Conservation (phyloP, 768 basidiomycete species). For the Glaciozyma antarctica region DNA sequence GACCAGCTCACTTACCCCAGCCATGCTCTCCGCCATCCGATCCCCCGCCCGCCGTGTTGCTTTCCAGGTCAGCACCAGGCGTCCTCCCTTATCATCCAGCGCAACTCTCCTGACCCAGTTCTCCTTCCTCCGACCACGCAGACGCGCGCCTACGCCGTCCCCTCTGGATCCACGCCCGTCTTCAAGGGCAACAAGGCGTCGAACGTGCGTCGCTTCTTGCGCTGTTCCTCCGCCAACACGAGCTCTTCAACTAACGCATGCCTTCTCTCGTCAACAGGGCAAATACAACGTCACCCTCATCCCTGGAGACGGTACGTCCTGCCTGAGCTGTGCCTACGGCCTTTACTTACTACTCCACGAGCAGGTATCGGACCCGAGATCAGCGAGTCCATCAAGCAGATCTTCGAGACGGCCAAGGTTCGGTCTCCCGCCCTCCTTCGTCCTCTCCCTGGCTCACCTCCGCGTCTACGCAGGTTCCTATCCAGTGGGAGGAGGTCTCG, state of each 20-base stretch:
- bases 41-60: too few relatives aligned
- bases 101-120: too few relatives aligned
- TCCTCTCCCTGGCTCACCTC: neutral
- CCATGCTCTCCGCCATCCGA: neutral
- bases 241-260: too few relatives aligned
- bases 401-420: constrained; percentile 81
- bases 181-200: too few relatives aligned
- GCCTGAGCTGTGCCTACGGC: neutral
- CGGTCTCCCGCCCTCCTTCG: constrained; percentile 15
- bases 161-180: too few relatives aligned
- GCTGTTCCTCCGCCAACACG: neutral
- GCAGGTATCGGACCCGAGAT: constrained; percentile 95
- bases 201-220: neutral
- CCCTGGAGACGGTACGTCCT: constrained; percentile 76
- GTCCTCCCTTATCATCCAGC: too few relatives aligned
- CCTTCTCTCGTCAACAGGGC: too few relatives aligned
- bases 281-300: constrained; percentile 47
- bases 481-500: constrained; percentile 98
- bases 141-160: too few relatives aligned
- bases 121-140: too few relatives aligned
- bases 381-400: constrained; percentile 85
- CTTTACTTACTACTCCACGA: neutral
- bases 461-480: constrained; percentile 63
- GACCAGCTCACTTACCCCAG: neutral
- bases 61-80: too few relatives aligned